Base-by-base conservation (phyloP, 2,329 filamentous ascomycete genomes). In the Raffaelea ambrosiae region DNA sequence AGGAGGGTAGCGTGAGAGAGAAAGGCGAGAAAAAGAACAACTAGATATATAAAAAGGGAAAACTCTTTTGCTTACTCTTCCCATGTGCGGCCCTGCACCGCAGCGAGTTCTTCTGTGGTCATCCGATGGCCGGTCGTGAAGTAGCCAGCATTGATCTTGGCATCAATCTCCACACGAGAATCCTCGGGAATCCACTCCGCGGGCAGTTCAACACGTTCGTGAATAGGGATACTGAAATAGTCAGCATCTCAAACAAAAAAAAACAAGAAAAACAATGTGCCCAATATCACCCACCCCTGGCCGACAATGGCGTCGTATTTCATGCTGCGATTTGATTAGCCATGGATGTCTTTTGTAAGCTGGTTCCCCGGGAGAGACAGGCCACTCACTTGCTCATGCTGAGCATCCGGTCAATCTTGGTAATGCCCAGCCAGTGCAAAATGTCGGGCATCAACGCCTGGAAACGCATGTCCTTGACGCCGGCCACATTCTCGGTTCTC, bases 401-500 rank as follows among this genome's bases (percentile, higher is more conserved):
- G 58, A 96, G 72, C 93, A 97, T 98, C 51, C 90, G 79, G 65
- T 98, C 93, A 61, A 98, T 97, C 75, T 97, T 97, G 63, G 86
- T 93, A 62, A 98, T 96, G 53, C 93, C 93, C 26, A 98, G 79
- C 93, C 93, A 97, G 68, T 97, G 93, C 47, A 97, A 76, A 55
- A 97, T 95, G 64, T 95, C 89, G 31, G 93, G 91, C 93, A 97
- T 97, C 47, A 98, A 74, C 23, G 91, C 91, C 71, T 97, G 93
- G 75, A 97, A 97, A 36, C 93, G 83, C 91, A 97, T 97, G 58
- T 82, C 85, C 66, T 95, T 95, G 55, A 97, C 91, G 52, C 93
- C 93, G 9, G 93, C 93, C 63, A 98, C 94, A 63, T 96, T 95
- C 67, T 96, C 91, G n/a, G 91, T 97, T 49, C 93, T 78, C 68